Evolutionary conservation across 2,329 filamentous ascomycete genomes (phyloP), one percentile per base, ranked within the genome.

Genomic region (Magnaporthiopsis incrustans): DNA sequence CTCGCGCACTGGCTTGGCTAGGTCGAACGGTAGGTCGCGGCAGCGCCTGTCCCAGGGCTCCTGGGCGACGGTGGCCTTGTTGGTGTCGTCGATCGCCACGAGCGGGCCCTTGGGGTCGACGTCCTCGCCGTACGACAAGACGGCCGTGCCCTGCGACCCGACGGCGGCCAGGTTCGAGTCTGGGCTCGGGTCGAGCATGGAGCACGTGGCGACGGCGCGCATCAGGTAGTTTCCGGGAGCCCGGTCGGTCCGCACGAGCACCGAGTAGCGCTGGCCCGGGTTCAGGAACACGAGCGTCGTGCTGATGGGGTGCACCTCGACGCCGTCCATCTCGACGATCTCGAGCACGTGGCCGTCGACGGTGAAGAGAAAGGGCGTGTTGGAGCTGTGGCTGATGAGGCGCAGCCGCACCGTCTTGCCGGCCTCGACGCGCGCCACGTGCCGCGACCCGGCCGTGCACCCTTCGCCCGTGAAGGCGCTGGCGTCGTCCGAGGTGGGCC

Each of bases 231-330:
- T 65, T 76, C 68, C 71, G 0, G 78, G 77, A 8, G 67, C 79
- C 61, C 83, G 82, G 70, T 87, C 86, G 7, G 87, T 80, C 1
- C 83, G 82, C 1, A 92, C 70, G 0, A 91, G 74, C 18, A 89
- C 79, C 69, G 87, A 89, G 69, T 90, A 91, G 18, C 89, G 82
- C 71, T 92, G 89, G 0, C 88, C 89, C 1, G 88, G 87, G 10
- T 86, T 82, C 27, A 92, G 77, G 66, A 89, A 87, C 63, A 92
- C 74, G 66, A 85, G 82, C 44, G 83, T 79, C 8, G 86, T 82
- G 1, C 83, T 77, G 5, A 78, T 76, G 22, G 76, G 75, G 30
- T 72, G 69, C 53, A 78, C 70, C 64, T 78, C 76, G 18, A 75
- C 68, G 22, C 77, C 76, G 69, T 78, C 77, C 1, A 78, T 72